Evolutionary conservation across 805 yeast species (phyloP), one percentile per base, ranked within the genome.

Genomic region (Diddensiella santjacobensis): DNA sequence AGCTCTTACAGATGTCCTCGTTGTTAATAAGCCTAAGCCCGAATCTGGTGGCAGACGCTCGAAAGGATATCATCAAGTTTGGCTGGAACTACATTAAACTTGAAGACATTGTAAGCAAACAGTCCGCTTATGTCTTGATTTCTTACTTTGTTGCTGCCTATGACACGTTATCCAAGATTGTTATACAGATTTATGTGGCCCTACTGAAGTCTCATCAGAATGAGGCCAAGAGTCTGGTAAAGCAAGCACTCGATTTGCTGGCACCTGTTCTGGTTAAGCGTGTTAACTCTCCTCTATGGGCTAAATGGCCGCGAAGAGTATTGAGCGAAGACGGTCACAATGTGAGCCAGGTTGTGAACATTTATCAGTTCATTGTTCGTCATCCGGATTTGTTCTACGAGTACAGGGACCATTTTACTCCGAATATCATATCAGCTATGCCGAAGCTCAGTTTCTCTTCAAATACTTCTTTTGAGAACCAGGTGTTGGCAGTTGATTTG

Each of bases 231-330:
- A 80, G 77, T 51, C 71, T 93, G 60, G 96, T 90, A 0, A 80
- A 83, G 62, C 95, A 88, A 60, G 95, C 97, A 0, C 71, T 95
- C 31, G 96, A 90, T 59, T 70, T 86, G 3, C 70, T 93, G 17
- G 96, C 97, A 0, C 96, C 96, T 0, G 93, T 85, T 0, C 75
- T 91, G 73, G 81, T 86, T 1, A 74, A 75, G 47, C 72, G 95
- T 45, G 77, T 85, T 67, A 71, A 71, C 3, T 59, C 74, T 1
- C 76, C 80, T 4, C 70, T 75, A 51, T 93, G 98, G 98, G 77
- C 93, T 44, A 90, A 87, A 56, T 89, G 96, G 90, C 96, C 96
- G 0, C 81, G 97, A 55, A 75, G 97, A 45, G 93, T 91, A 1
- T 72, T 93, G 11, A 82, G 90, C 1, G 98, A 95, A 61, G 95